Evolutionary conservation across 2,329 filamentous ascomycete genomes (phyloP), one percentile per base, ranked within the genome.

Genomic region (Fulvia fulva): DNA sequence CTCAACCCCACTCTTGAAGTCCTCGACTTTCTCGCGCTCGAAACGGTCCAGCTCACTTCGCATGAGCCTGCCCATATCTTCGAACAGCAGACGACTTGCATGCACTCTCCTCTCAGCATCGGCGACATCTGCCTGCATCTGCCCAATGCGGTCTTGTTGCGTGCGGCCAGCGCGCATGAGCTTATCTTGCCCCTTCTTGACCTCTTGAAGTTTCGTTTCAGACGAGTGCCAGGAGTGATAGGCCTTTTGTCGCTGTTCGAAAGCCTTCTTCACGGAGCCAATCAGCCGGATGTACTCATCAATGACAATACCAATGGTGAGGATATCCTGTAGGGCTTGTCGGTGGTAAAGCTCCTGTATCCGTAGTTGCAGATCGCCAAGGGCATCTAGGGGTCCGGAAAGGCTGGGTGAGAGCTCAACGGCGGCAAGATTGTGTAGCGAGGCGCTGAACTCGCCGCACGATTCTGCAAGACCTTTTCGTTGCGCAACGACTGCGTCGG

Each of bases 271-370:
- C 60, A 97, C 90, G 56, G 90, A 95, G 30, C 91, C 91, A 67
- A 99, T 97, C 45, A 99, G 78, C 5, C 94, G 90, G 67, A 99
- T 95, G 76, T 99, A 99, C 76, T 99, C 94, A 65, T 99, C 94
- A 63, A 99, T 92, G 45, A 96, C 96, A 70, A 97, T 97, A 37
- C 94, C 94, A 64, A 99, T 86, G 0, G 94, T 99, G 53, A 99
- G 81, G 30, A 97, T 88, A 71, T 99, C 94, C 74, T 99, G 94
- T 76, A 97, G 91, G 11, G 94, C 94, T 75, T 99, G 94, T 22
- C 94, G 89, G 67, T 97, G 91, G 72, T 99, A 97, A 1, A 99
- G 85, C 69, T 99, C 94, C 59, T 89, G 87, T 65, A 99, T 96
- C 37, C 93, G 92, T 60, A 96, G 82, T 74, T 99, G 94, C 2